Conservation (phyloP, 306 rosid genomes). For the cucumber (Cucumis sativus) region Cucumber_9930_V3 NC_026655.2:8437001-8437500, state of each 20-base stretch:
- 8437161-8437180: conserved; percentile 38
- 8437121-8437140: conserved; percentile 32
- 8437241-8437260: conserved; percentile 55
- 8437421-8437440: conserved; percentile 64
- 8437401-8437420: conserved; percentile 62
- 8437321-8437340: conserved; percentile 40
- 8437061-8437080: conserved; percentile 77
- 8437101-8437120: conserved; percentile 32
- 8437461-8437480: conserved; percentile 78
- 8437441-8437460: conserved; percentile 66
- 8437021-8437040: conserved; percentile 62
- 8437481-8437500: conserved; percentile 98
- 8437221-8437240: conserved; percentile 67
- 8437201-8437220: conserved; percentile 80
- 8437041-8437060: conserved; percentile 86
- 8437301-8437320: conserved; percentile 41
- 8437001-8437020: conserved; percentile 41
- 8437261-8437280: conserved; percentile 25
- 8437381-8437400: conserved; percentile 45
- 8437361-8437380: conserved; percentile 72
- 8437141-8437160: conserved; percentile 36
- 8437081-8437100: conserved; percentile 79
- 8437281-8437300: conserved; percentile 23
- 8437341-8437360: conserved; percentile 54
- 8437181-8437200: conserved; percentile 42